A percentile compares a stretch with the other conserved stretches of the same genome.
Evolutionary conservation across 2,329 filamentous ascomycete species (phyloP).

Genomic region (Aspergillus sp.): DNA sequence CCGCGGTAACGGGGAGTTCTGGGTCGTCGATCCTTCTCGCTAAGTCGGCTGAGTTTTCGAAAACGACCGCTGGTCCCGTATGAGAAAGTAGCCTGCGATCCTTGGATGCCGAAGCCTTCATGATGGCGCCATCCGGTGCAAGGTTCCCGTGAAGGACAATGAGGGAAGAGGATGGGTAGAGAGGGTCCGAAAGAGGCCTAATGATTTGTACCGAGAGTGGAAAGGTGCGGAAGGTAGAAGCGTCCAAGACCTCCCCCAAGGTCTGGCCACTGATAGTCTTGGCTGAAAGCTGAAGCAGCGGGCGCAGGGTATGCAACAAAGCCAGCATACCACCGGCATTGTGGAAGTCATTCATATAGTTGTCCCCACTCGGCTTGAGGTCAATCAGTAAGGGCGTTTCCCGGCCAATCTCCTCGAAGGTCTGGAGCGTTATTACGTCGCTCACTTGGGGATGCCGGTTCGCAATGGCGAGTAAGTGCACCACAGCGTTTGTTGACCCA

Average conservation of each 20-base stretch:
- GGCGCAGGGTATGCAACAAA: slow-evolving; percentile 47
- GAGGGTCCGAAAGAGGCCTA: slow-evolving; percentile 44
- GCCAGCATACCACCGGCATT: slow-evolving; percentile 54
- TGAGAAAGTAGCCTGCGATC: slow-evolving; percentile 46
- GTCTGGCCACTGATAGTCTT: slow-evolving; percentile 50
- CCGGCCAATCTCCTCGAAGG: slow-evolving; percentile 50
- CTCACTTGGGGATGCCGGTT: slow-evolving; percentile 52
- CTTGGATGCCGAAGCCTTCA: slow-evolving; percentile 54
- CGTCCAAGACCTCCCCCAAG: slow-evolving; percentile 47
- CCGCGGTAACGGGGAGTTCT: slow-evolving; percentile 42
- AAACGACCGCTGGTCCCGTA: slow-evolving; percentile 48
- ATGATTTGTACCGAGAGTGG: slow-evolving; percentile 46
- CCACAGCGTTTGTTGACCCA: slow-evolving; percentile 56
- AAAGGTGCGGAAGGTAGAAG: slow-evolving; percentile 43
- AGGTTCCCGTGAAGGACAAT: slow-evolving; percentile 50
- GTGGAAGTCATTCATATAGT: slow-evolving; percentile 57
- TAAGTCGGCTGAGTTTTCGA: slow-evolving; percentile 49
- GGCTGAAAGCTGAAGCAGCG: slow-evolving; percentile 49
- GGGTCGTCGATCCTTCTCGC: slow-evolving; percentile 48
- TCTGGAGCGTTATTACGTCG: slow-evolving; percentile 46
- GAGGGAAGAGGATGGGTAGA: slow-evolving; percentile 47
- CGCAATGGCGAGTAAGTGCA: slow-evolving; percentile 55
- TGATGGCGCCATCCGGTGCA: slow-evolving; percentile 49
- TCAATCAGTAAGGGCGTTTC: slow-evolving; percentile 50
- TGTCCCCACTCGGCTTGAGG: slow-evolving; percentile 54